Conservation (phyloP, 2,329 filamentous ascomycete genomes). For the Boeremia lycopersici region DNA sequence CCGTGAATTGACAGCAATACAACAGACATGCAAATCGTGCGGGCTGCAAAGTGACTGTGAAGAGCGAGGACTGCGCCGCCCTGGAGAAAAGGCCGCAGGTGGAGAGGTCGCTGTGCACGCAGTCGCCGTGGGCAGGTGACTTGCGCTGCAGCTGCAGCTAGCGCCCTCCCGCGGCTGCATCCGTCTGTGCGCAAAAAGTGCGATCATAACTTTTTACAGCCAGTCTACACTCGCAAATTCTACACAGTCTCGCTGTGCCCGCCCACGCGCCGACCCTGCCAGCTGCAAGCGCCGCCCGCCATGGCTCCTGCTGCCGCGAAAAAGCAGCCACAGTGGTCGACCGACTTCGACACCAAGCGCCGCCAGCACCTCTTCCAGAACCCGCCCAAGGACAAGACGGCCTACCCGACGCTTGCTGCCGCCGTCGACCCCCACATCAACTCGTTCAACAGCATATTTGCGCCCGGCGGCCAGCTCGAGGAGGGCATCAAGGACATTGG, state of each 20-base stretch:
- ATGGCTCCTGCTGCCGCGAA: constrained; percentile 53
- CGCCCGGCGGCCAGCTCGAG: constrained; percentile 72
- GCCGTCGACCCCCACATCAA: constrained; percentile 93
- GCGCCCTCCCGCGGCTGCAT: constrained; percentile 15
- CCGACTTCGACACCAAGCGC: constrained; percentile 82
- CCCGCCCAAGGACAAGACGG: constrained; percentile 83
- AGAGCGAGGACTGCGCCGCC: constrained; percentile 40
- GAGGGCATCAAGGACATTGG: constrained; percentile 88
- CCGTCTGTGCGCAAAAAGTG: constrained; percentile 10
- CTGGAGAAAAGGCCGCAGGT: constrained; percentile 23
- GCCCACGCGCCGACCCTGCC: constrained; percentile 10
- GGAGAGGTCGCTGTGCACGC: constrained; percentile 31
- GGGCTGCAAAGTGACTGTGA: constrained; percentile 26
- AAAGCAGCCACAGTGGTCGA: constrained; percentile 68
- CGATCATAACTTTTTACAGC: constrained; percentile 14
- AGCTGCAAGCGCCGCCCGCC: constrained; percentile 17
- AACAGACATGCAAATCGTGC: constrained; percentile 17
- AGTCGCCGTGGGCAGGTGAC: constrained; percentile 23
- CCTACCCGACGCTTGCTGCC: constrained; percentile 83
- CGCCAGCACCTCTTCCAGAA: constrained; percentile 88
- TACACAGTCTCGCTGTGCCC: constrained; percentile 12
- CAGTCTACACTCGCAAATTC: not conserved
- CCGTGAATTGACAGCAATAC: constrained; percentile 31
- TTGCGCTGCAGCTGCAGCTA: constrained; percentile 18
- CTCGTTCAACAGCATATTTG: constrained; percentile 92